Evolutionary conservation across 129 eudicot genomes (phyloP), one percentile per base, ranked within the genome.

Genomic region (Solidago caesia): DNA sequence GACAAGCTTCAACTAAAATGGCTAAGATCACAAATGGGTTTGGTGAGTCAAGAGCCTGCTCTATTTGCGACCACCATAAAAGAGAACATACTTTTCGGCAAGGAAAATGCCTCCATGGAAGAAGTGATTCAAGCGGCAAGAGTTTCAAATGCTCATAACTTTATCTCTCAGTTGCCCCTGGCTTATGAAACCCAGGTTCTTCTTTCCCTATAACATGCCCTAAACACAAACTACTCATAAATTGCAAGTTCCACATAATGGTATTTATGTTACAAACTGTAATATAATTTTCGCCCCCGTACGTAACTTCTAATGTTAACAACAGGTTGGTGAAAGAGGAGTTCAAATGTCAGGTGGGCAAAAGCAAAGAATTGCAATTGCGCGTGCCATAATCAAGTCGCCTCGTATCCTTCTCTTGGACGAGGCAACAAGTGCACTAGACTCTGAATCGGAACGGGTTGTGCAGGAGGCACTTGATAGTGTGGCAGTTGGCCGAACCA

Each of bases 351-450:
- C 98, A 0, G 98, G 98, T 15, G 98, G 98, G 29, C 96, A 94
- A 76, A 94, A 94, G 79, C 98, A 94, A 73, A 85, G 98, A 78
- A 94, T 94, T 12, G 93, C 97, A 1, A 90, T 94, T 55, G 96
- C 97, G 0, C 83, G 98, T 72, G 97, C 98, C 55, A 77, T 94
- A 57, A 87, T 94, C 60, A 89, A 87, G 77, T 81, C 89, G 14
- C 98, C 98, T 6, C 89, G 88, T 64, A 88, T 94, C 16, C 98
- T 94, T 61, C 84, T 94, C 0, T 87, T 94, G 5, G 97, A 94
- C n/a, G 98, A 94, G 84, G 98, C 98, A 27, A 94, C 98, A 12
- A 94, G 98, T 21, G 97, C 98, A 7, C 80, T 94, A 3, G 98
- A 94, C 81, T 82, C 96, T 0, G 96, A 94, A 68, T 87, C 98